A percentile compares a stretch with the other conserved stretches of the same genome.
Evolutionary conservation across 2,329 filamentous ascomycete species (phyloP).

Genomic region (Cladosporium sp.): DNA sequence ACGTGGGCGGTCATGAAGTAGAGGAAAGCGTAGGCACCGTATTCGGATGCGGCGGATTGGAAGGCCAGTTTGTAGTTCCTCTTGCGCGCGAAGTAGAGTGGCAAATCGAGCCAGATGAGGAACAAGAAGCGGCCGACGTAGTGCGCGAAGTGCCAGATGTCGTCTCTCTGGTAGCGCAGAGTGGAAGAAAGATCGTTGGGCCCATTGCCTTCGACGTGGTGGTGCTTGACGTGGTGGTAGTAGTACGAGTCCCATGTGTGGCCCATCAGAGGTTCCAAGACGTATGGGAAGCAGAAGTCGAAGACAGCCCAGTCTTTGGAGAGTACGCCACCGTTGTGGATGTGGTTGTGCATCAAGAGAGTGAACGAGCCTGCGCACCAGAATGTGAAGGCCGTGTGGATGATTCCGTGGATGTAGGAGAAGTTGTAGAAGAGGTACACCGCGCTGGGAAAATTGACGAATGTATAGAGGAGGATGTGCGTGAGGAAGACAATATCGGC

Average conservation of each 20-base stretch:
- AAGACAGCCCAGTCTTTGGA: conserved; percentile 51
- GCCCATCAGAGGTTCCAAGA: conserved; percentile 72
- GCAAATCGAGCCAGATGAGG: conserved; percentile 70
- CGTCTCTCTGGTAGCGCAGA: conserved; percentile 71
- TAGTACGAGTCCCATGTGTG: conserved; percentile 84
- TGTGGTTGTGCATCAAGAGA: conserved; percentile 80
- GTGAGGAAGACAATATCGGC: conserved; percentile 77
- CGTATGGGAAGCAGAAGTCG: conserved; percentile 66
- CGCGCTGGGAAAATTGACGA: conserved; percentile 66
- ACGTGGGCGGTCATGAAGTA: conserved; percentile 46
- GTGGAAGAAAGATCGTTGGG: conserved; percentile 73
- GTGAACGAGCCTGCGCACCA: conserved; percentile 73
- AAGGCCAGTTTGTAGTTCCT: conserved; percentile 52
- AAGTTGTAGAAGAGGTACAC: conserved; percentile 62
- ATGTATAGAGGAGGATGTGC: conserved; percentile 68
- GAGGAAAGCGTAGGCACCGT: conserved; percentile 52
- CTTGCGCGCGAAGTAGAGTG: conserved; percentile 66
- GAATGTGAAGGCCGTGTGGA: conserved; percentile 62
- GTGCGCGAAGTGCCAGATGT: conserved; percentile 59
- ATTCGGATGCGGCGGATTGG: conserved; percentile 59
- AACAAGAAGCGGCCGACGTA: conserved; percentile 73
- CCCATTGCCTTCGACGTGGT: conserved; percentile 78
- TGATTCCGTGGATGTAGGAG: conserved; percentile 61
- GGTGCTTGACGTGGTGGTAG: conserved; percentile 83
- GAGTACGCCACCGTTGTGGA: conserved; percentile 66